These are phyloP conservation scores for Naganishia kalamii DNA, from an alignment of 768 basidiomycete genomes.

Conservation along the genomic window DNA sequence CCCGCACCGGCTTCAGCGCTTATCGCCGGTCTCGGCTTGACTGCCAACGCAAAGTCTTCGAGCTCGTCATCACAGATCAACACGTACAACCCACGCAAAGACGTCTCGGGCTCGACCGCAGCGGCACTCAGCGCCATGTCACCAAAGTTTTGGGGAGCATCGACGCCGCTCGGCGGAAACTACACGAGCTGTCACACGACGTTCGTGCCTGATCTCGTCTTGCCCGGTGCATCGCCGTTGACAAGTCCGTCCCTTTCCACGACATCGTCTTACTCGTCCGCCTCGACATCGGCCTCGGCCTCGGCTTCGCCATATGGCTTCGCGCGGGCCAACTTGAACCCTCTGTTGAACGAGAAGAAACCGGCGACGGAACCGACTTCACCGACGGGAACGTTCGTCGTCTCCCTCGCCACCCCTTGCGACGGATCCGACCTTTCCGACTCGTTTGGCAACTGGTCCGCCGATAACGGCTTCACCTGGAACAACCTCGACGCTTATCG, in stretches of 20 bases:
- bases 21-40: conserved; percentile 18
- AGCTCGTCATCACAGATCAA: conserved; percentile 28
- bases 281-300: conserved; percentile 33
- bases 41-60: conserved; percentile 4
- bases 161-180: conserved; percentile 59
- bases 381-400: conserved; percentile 11
- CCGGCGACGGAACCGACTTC: conserved; percentile 6
- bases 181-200: conserved; percentile 79
- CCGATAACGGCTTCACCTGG: conserved; percentile 76
- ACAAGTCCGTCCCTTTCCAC: conserved; percentile 14
- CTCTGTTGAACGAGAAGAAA: conserved; percentile 54
- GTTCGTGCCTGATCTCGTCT: conserved; percentile 65
- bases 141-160: conserved; percentile 69
- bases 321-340: conserved; percentile 74
- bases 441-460: conserved; percentile 71
- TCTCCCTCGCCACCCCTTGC: conserved; percentile 22
- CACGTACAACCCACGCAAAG: conserved; percentile 47
- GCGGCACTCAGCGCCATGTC: conserved; percentile 18
- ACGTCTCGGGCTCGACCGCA: conserved; percentile 36
- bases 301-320: not conserved
- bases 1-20: conserved; percentile 6
- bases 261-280: conserved; percentile 21
- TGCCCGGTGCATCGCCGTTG: conserved; percentile 27
- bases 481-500: conserved; percentile 77
- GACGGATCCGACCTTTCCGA: conserved; percentile 46